Conservation (phyloP, 495 filamentous ascomycete genomes). For the Podospora comata region DNA sequence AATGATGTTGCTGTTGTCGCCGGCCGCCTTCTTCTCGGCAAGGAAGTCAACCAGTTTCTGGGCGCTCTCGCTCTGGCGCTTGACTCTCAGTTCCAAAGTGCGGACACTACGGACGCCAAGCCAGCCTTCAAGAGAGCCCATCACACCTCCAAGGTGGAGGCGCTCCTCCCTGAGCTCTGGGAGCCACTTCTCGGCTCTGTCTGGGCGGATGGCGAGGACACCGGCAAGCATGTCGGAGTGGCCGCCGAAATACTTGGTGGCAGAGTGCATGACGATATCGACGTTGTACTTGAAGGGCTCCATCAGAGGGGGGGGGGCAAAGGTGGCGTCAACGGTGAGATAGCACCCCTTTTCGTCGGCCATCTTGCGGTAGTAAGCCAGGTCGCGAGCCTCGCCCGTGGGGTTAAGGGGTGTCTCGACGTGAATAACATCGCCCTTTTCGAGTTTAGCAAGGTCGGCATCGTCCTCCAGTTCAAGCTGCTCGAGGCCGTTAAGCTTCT, state of each 20-base stretch:
- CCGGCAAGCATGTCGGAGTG: slow-evolving; percentile 90
- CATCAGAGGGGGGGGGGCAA: slow-evolving; percentile 85
- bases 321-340: slow-evolving; percentile 86
- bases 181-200: slow-evolving; percentile 49
- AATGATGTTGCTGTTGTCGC: slow-evolving; percentile 37
- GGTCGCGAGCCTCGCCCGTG: slow-evolving; percentile 70
- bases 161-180: slow-evolving; percentile 60
- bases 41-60: slow-evolving; percentile 70
- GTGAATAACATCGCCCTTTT: slow-evolving; percentile 78
- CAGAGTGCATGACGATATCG: slow-evolving; percentile 84
- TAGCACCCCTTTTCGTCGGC: slow-evolving; percentile 70
- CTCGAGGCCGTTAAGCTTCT: slow-evolving; percentile 65
- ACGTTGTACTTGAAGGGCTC: slow-evolving; percentile 79
- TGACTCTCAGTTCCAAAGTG: slow-evolving; percentile 79
- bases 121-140: slow-evolving; percentile 92
- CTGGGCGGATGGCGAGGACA: slow-evolving; percentile 61
- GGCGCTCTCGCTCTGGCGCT: slow-evolving; percentile 67
- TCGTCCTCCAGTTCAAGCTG: slow-evolving; percentile 58
- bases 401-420: slow-evolving; percentile 93
- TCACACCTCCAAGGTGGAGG: slow-evolving; percentile 71
- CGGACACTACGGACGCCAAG: slow-evolving; percentile 79
- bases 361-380: slow-evolving; percentile 62
- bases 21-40: slow-evolving; percentile 38
- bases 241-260: slow-evolving; percentile 93
- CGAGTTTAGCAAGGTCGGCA: slow-evolving; percentile 44